Evolutionary conservation across 371 early-diverging fungal species (phyloP).

Genomic region (Mucor sp.): DNA sequence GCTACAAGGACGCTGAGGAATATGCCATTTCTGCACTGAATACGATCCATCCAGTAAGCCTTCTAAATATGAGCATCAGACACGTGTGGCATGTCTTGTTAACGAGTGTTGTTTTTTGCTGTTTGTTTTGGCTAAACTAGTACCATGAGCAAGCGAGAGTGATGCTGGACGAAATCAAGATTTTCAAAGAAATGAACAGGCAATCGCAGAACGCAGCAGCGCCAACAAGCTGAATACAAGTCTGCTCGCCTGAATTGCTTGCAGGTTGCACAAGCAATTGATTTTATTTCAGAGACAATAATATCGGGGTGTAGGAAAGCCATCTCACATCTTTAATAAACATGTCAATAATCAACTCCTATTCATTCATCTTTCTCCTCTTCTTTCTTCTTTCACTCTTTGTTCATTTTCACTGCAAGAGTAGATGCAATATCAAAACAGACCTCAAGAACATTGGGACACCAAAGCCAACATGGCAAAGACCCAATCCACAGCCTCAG

Average conservation of each 20-base stretch:
- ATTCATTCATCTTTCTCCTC: background rate
- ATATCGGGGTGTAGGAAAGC: background rate
- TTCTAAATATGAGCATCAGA: background rate
- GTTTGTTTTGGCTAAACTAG: slow-evolving; percentile 12
- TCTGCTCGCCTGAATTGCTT: background rate
- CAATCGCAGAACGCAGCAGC: background rate
- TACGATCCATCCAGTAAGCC: slow-evolving; percentile 41
- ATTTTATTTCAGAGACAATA: background rate
- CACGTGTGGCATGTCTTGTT: background rate
- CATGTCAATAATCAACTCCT: slow-evolving; percentile 11
- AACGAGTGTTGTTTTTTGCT: background rate
- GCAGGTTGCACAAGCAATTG: background rate
- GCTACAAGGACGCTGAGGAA: slow-evolving; percentile 44
- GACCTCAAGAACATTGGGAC: slow-evolving; percentile 41
- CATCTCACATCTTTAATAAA: background rate
- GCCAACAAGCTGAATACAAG: background rate
- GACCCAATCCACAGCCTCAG: slow-evolving; percentile 35
- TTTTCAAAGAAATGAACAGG: background rate
- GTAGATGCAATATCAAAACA: slow-evolving; percentile 33
- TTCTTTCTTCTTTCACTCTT: background rate
- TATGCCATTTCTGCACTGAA: slow-evolving; percentile 47
- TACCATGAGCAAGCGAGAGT: slow-evolving; percentile 53
- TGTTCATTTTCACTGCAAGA: background rate
- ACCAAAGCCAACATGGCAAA: slow-evolving; percentile 24
- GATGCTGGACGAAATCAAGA: slow-evolving; percentile 40